Percentiles rank a stretch among this genome's conserved stretches.
Evolutionary conservation across 805 yeast species (phyloP).

Genomic region (Candida morakotiae): DNA sequence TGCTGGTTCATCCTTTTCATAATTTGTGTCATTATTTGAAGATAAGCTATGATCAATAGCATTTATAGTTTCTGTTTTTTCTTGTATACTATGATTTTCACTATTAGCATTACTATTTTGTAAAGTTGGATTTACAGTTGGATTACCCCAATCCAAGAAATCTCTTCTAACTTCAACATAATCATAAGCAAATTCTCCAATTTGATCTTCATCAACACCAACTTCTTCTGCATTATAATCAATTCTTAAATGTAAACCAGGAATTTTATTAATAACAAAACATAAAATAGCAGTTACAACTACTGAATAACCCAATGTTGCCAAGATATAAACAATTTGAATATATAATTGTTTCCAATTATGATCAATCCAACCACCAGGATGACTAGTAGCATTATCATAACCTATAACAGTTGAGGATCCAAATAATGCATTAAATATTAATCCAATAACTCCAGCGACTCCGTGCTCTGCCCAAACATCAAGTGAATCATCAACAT

Average conservation of each 20-base stretch:
- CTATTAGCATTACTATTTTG: conserved; percentile 6
- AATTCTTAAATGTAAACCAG: conserved; percentile 77
- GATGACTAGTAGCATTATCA: conserved; percentile 79
- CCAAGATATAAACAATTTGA: conserved; percentile 79
- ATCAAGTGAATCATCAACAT: conserved; percentile 91
- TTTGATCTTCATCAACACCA: conserved; percentile 95
- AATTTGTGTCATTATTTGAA: neutral
- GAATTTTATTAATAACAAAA: conserved; percentile 68
- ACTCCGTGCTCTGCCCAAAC: conserved; percentile 98
- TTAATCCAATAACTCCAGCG: conserved; percentile 86
- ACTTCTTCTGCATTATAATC: conserved; percentile 79
- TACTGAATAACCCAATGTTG: conserved; percentile 68
- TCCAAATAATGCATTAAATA: conserved; percentile 88
- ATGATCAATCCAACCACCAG: conserved; percentile 90
- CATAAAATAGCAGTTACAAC: conserved; percentile 78
- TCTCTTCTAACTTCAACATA: conserved; percentile 96
- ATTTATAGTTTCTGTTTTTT: conserved; percentile 5
- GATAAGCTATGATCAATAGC: conserved; percentile 3
- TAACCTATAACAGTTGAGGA: conserved; percentile 85
- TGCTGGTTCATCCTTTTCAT: conserved; percentile 3
- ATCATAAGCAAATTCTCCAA: conserved; percentile 98
- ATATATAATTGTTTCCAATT: conserved; percentile 89
- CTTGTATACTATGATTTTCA: conserved; percentile 3
- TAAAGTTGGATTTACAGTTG: conserved; percentile 15
- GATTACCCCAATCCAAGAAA: conserved; percentile 55